These are phyloP conservation scores for Trichoderma citrinoviride DNA, from an alignment of 2,329 filamentous ascomycete species.

Conservation along the genomic window DNA sequence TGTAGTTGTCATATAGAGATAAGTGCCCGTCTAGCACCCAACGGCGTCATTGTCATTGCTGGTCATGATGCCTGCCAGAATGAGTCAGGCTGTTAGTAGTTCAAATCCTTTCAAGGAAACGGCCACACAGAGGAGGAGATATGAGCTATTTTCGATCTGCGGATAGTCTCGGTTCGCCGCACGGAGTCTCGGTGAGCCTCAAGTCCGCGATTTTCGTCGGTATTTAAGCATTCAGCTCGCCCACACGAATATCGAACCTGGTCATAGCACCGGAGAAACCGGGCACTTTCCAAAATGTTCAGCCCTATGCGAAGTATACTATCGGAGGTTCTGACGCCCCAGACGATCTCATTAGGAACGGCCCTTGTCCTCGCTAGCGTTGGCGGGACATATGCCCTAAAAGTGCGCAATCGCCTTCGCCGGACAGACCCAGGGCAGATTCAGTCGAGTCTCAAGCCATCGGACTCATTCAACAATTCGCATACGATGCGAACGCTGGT, in stretches of 20 bases:
- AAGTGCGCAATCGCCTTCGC: neutral
- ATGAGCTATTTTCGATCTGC: neutral
- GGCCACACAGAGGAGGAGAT: neutral
- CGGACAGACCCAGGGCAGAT: neutral
- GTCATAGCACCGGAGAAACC: too few relatives aligned
- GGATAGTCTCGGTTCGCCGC: neutral
- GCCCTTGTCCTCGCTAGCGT: neutral
- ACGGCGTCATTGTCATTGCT: too few relatives aligned
- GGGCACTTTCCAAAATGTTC: neutral
- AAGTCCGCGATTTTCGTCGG: neutral
- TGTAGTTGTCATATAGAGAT: too few relatives aligned
- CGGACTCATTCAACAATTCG: neutral
- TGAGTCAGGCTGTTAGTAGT: too few relatives aligned
- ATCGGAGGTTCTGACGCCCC: neutral
- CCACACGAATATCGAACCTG: neutral
- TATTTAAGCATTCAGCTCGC: neutral
- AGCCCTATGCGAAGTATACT: neutral
- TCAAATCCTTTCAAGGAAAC: neutral
- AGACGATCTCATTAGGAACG: neutral
- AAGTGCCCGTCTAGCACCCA: too few relatives aligned
- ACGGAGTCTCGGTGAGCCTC: neutral
- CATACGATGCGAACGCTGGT: neutral
- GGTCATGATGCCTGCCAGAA: too few relatives aligned
- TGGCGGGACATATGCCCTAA: neutral
- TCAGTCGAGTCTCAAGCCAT: neutral